These are phyloP conservation scores for Nemania sp. DNA, from an alignment of 2,329 filamentous ascomycete genomes.

Conservation along the genomic window DNA sequence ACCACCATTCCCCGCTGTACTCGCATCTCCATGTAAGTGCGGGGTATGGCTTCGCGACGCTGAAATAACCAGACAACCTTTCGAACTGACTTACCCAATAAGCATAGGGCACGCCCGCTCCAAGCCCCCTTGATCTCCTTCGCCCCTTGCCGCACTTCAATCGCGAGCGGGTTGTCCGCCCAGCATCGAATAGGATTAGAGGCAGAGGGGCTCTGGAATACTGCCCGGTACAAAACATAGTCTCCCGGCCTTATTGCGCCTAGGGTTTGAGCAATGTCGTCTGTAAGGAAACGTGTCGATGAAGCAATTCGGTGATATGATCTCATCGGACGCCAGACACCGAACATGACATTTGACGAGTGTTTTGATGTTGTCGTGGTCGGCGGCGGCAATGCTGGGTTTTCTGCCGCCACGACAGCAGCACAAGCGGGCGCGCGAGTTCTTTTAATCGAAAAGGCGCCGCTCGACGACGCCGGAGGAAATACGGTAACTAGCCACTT, in stretches of 20 bases:
- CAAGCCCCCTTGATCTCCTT: background rate
- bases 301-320: background rate
- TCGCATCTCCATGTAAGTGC: background rate
- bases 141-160: background rate
- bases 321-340: background rate
- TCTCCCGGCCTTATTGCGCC: background rate
- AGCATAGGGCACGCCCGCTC: background rate
- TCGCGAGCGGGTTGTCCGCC: background rate
- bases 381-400: conserved; percentile 68
- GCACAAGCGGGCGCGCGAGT: conserved; percentile 53
- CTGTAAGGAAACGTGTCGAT: background rate
- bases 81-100: background rate
- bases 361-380: conserved; percentile 55
- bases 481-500: conserved; percentile 47
- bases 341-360: conserved; percentile 12
- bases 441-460: conserved; percentile 64
- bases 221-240: background rate
- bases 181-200: background rate
- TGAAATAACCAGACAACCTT: too few species aligned
- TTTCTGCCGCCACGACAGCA: conserved; percentile 63
- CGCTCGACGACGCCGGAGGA: conserved; percentile 62
- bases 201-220: background rate
- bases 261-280: background rate
- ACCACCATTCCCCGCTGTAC: background rate
- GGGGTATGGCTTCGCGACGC: background rate